Conservation (phyloP, 768 basidiomycete genomes). For the Podaxis sp. region DNA sequence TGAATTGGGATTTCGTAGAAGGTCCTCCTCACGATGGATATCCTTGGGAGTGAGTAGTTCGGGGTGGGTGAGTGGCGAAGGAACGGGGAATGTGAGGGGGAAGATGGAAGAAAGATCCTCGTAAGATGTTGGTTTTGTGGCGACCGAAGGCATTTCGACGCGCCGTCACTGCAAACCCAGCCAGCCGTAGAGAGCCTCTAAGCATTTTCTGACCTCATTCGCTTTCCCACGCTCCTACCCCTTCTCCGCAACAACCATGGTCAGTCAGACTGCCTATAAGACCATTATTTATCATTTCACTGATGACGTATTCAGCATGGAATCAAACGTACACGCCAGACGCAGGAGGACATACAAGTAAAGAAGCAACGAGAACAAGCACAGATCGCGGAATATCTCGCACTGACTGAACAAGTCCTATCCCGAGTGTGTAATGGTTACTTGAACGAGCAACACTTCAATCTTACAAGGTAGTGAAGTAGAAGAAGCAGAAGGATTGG, state of each 20-base stretch:
- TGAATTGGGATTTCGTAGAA: conserved; percentile 86
- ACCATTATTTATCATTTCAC: background rate
- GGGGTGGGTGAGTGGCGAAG: conserved; percentile 77
- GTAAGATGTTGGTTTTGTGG: conserved; percentile 44
- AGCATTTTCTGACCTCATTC: background rate
- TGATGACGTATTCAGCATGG: conserved; percentile 52
- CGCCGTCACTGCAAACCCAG: background rate
- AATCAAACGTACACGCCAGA: conserved; percentile 62
- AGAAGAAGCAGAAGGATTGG: conserved; percentile 76
- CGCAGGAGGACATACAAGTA: conserved; percentile 61
- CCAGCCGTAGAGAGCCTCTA: background rate
- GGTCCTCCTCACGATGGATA: conserved; percentile 89
- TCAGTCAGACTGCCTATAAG: background rate
- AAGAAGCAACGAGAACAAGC: conserved; percentile 68
- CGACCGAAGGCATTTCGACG: conserved; percentile 56
- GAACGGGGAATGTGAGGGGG: conserved; percentile 84
- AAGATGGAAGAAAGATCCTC: conserved; percentile 58
- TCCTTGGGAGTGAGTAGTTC: conserved; percentile 74
- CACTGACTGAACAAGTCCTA: conserved; percentile 63
- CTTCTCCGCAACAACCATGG: conserved; percentile 11
- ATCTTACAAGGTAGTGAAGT: conserved; percentile 17
- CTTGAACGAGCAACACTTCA: conserved; percentile 2
- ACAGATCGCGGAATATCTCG: conserved; percentile 76
- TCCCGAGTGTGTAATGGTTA: conserved; percentile 48
- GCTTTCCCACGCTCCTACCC: conserved; percentile 13